These are phyloP conservation scores for Zygotorulaspora sp. DNA, from an alignment of 805 yeast genomes.

Conservation along the genomic window DNA sequence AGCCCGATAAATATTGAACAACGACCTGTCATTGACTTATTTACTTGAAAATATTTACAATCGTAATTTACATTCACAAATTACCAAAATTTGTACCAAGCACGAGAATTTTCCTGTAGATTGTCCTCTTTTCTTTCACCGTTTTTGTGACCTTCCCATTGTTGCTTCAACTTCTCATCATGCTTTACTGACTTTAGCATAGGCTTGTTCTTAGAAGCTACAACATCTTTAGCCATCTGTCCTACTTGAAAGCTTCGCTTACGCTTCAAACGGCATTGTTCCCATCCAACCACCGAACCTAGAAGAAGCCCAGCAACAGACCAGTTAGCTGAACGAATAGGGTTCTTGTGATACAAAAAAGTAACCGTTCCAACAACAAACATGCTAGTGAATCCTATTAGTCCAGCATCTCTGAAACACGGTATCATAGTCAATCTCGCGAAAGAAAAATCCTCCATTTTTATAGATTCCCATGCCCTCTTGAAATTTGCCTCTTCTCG, in stretches of 20 bases:
- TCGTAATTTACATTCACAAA: too few relatives aligned
- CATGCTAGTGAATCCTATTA: conserved; percentile 69
- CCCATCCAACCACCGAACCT: conserved; percentile 87
- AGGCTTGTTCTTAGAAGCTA: conserved; percentile 36
- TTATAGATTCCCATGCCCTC: conserved; percentile 42
- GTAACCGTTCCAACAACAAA: conserved; percentile 66
- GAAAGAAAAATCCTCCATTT: conserved; percentile 48
- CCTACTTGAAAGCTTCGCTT: conserved; percentile 63
- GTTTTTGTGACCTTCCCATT: conserved; percentile 21
- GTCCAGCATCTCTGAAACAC: conserved; percentile 74
- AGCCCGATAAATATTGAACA: too few relatives aligned
- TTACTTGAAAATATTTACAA: too few relatives aligned
- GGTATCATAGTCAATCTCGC: conserved; percentile 56
- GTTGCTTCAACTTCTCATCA: conserved; percentile 21
- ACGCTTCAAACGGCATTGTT: conserved; percentile 76
- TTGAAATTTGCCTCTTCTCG: conserved; percentile 34
- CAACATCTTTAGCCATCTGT: conserved; percentile 57
- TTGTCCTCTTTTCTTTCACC: conserved; percentile 12
- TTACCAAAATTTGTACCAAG: conserved; percentile 36
- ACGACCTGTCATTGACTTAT: too few relatives aligned
- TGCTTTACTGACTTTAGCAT: conserved; percentile 32
- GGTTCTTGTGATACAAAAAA: conserved; percentile 59
- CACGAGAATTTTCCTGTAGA: conserved; percentile 4
- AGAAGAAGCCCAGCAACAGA: conserved; percentile 70
- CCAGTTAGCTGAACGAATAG: conserved; percentile 71